Evolutionary conservation across 176 grass and related monocot genomes (phyloP).

Genomic region (Hordeum vulgare): DNA sequence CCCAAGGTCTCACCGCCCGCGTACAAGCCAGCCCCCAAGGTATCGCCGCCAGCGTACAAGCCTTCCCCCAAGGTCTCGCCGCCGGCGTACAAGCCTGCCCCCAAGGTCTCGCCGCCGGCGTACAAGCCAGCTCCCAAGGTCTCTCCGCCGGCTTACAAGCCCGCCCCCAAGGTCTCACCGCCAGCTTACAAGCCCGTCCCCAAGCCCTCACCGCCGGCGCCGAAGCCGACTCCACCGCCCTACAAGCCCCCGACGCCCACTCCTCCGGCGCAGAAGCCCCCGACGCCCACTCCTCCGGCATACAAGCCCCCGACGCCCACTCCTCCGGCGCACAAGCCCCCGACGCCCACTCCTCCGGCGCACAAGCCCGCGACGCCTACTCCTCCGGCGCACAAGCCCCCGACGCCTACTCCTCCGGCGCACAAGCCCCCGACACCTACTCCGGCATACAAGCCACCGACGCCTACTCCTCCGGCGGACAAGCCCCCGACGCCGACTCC

Average conservation of each 20-base stretch:
- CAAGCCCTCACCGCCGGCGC: background rate
- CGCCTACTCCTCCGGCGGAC: background rate
- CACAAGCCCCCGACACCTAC: background rate
- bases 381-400: background rate
- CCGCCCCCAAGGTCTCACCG: background rate
- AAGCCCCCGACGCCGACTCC: background rate
- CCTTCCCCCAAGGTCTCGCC: background rate
- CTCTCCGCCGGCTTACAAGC: background rate
- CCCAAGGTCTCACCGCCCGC: background rate
- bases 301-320: too few relatives aligned
- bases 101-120: background rate
- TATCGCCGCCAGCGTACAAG: background rate
- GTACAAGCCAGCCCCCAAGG: background rate
- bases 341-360: background rate
- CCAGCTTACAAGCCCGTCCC: background rate
- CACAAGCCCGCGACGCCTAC: background rate
- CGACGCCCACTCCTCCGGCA: too few relatives aligned
- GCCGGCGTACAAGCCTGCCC: background rate
- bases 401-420: background rate
- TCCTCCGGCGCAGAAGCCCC: too few relatives aligned
- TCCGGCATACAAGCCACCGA: background rate
- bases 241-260: too few relatives aligned
- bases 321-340: background rate
- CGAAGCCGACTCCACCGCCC: background rate
- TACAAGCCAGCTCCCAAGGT: background rate